Conservation (phyloP, 495 filamentous ascomycete species). For the Pseudoneurospora amorphoporcata region DNA sequence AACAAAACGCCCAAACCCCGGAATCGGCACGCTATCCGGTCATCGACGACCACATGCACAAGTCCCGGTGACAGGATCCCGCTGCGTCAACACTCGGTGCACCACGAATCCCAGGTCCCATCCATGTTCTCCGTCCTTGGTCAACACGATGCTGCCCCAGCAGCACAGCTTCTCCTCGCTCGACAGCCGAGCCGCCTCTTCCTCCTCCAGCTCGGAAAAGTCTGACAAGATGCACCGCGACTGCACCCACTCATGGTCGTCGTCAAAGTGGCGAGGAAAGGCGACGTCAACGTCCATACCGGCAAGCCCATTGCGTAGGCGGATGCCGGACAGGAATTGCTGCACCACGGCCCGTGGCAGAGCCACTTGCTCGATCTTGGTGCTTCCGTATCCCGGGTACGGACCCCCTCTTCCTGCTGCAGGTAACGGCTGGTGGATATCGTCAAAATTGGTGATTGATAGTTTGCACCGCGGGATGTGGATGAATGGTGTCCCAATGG, state of each 20-base stretch:
- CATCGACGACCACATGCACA: background rate
- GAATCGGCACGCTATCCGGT: background rate
- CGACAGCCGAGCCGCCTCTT: slow-evolving; percentile 12
- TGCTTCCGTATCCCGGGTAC: background rate
- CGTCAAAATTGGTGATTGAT: slow-evolving; percentile 3
- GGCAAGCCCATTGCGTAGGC: background rate
- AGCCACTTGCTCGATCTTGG: slow-evolving; percentile 11
- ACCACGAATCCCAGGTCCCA: slow-evolving; percentile 10
- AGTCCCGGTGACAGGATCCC: background rate
- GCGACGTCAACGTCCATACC: background rate
- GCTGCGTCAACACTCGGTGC: slow-evolving; percentile 5
- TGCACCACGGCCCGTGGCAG: slow-evolving; percentile 12
- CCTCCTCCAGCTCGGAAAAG: slow-evolving; percentile 16
- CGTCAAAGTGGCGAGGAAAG: slow-evolving; percentile 15
- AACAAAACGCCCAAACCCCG: background rate
- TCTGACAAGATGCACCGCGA: slow-evolving; percentile 19
- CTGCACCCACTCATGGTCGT: slow-evolving; percentile 20
- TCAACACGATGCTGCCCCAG: slow-evolving; percentile 17
- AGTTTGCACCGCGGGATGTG: slow-evolving; percentile 18
- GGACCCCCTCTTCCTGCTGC: background rate
- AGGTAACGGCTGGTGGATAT: background rate
- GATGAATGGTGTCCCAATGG: slow-evolving; percentile 5
- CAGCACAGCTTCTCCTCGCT: slow-evolving; percentile 16
- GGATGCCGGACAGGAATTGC: slow-evolving; percentile 8
- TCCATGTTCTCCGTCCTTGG: background rate